Conservation (phyloP, 2,329 filamentous ascomycete genomes). For the Trichophyton simii region DNA sequence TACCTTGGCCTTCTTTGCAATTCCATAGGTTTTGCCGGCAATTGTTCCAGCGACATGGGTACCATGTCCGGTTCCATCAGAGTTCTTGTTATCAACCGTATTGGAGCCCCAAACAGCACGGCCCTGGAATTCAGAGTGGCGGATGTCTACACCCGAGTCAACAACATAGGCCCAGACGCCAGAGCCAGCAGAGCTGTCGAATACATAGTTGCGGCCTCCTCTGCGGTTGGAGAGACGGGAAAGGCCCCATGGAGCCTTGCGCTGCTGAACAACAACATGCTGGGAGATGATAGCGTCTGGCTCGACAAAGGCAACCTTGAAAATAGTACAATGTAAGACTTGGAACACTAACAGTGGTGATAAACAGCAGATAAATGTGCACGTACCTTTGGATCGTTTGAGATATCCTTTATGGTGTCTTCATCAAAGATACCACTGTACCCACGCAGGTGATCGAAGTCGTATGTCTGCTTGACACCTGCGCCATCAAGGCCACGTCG, state of each 20-base stretch:
- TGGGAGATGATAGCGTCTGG: background rate
- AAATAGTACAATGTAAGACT: too few species aligned
- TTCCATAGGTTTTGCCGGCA: conserved; percentile 23
- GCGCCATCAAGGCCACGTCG: background rate
- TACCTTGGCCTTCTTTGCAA: conserved; percentile 27
- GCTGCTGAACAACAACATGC: conserved; percentile 12
- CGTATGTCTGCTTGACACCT: conserved; percentile 1
- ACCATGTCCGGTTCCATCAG: conserved; percentile 24
- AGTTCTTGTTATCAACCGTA: conserved; percentile 13
- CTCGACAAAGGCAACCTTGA: conserved; percentile 9
- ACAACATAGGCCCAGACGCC: conserved; percentile 27
- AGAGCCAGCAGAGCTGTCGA: conserved; percentile 23
- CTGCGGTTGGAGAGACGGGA: conserved; percentile 20
- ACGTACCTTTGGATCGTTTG: conserved; percentile 1
- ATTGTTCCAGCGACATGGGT: conserved; percentile 29
- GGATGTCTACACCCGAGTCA: conserved; percentile 26
- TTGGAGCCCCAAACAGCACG: conserved; percentile 26
- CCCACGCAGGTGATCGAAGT: background rate
- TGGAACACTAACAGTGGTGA: background rate
- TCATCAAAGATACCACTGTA: conserved; percentile 8
- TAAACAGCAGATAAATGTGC: background rate
- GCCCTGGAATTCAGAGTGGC: conserved; percentile 25
- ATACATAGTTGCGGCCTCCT: conserved; percentile 19
- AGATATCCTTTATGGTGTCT: conserved; percentile 4
- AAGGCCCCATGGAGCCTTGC: conserved; percentile 23